These are phyloP conservation scores for Blastomyces parvus DNA, from an alignment of 2,329 filamentous ascomycete genomes.

Conservation along the genomic window DNA sequence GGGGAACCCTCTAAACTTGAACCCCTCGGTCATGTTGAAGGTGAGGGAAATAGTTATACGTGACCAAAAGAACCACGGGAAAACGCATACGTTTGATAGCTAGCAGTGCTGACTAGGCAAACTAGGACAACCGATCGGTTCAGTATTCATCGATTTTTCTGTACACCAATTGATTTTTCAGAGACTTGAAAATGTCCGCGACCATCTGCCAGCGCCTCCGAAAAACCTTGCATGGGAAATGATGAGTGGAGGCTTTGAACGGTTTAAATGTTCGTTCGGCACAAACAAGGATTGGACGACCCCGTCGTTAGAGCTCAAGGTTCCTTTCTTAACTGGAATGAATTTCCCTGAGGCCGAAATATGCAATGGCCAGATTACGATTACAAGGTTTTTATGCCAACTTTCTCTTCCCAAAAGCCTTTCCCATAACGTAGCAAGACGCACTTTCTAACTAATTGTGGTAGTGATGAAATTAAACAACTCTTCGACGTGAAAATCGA, in stretches of 20 bases:
- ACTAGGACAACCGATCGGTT: slow-evolving; percentile 29
- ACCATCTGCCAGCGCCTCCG: slow-evolving; percentile 15
- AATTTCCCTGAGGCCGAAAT: slow-evolving; percentile 8
- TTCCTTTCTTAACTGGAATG: slow-evolving; percentile 5
- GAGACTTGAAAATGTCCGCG: slow-evolving; percentile 17
- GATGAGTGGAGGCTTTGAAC: slow-evolving; percentile 9
- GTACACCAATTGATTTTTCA: slow-evolving; percentile 22
- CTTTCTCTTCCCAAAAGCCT: background rate
- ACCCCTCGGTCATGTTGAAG: slow-evolving; percentile 18
- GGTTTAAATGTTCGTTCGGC: slow-evolving; percentile 10
- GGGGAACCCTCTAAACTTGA: slow-evolving; percentile 21
- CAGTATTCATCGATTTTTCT: slow-evolving; percentile 27
- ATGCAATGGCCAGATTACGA: slow-evolving; percentile 11
- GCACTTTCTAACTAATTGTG: background rate
- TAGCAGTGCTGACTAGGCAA: background rate
- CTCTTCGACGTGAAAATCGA: slow-evolving; percentile 9
- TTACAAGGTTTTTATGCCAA: slow-evolving; percentile 5
- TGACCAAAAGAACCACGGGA: slow-evolving; percentile 9
- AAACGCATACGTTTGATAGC: too few relatives aligned
- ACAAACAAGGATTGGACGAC: slow-evolving; percentile 6
- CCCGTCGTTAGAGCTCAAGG: slow-evolving; percentile 9
- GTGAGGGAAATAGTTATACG: background rate
- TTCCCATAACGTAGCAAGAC: background rate
- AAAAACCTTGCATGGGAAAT: slow-evolving; percentile 8
- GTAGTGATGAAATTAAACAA: slow-evolving; percentile 10